phyloP scores from a whole-genome alignment of 345 rosid genomes.

The Eucalyptus viminalis region DNA sequence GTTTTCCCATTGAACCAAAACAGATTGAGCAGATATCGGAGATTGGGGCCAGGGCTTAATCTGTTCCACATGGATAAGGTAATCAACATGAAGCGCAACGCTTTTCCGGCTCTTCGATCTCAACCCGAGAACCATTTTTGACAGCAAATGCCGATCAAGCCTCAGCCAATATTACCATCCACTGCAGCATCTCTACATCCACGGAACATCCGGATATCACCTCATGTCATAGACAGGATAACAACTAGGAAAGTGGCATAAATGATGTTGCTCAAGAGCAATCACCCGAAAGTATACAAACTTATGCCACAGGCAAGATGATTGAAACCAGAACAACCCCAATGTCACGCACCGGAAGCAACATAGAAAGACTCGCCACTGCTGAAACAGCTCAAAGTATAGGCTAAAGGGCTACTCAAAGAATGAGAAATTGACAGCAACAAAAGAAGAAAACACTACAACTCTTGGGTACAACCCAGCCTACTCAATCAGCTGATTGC shows the following conservation, averaged over 20 bases:
- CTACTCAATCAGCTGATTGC: not conserved
- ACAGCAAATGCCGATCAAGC: not conserved
- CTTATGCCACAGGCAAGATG: not conserved
- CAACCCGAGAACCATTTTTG: conserved; percentile 56
- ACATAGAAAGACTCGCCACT: not conserved
- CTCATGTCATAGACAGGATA: not conserved
- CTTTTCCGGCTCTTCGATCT: conserved; percentile 45
- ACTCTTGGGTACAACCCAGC: not conserved
- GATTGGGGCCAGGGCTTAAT: conserved; percentile 82
- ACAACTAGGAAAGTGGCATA: not conserved
- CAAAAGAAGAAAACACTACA: not conserved
- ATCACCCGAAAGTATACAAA: not conserved
- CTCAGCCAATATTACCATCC: not conserved
- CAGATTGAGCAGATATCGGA: conserved; percentile 24
- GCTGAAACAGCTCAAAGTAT: not conserved
- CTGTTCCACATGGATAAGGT: conserved; percentile 36
- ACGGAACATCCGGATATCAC: not conserved
- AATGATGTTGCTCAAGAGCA: not conserved
- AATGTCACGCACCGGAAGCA: fast-evolving
- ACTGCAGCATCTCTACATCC: conserved; percentile 1
- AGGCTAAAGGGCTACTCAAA: not conserved
- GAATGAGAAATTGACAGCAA: not conserved
- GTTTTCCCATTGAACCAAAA: conserved; percentile 75
- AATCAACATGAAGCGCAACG: conserved; percentile 16
- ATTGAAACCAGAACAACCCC: not conserved